Evolutionary conservation across 2,329 filamentous ascomycete genomes (phyloP).

Genomic region (Fusarium penzigii): DNA sequence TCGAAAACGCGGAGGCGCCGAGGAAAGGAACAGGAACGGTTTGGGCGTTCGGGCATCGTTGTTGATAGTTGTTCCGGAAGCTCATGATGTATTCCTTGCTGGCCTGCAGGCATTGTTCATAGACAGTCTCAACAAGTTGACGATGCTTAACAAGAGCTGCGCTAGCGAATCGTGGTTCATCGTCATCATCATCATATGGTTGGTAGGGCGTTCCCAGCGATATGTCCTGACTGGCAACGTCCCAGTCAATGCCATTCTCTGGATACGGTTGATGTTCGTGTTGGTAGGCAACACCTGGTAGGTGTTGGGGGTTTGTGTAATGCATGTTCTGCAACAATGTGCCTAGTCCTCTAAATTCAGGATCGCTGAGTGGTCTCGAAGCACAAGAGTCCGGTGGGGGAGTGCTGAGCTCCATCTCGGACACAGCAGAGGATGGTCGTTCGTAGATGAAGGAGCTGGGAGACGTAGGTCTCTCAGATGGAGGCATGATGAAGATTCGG

Average conservation of each 20-base stretch:
- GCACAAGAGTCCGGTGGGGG: not conserved
- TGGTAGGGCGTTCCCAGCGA: not conserved
- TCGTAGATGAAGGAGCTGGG: constrained; percentile 6
- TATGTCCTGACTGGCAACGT: not conserved
- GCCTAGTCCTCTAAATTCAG: not conserved
- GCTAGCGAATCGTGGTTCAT: not conserved
- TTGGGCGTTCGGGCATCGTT: not conserved
- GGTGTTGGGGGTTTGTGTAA: not conserved
- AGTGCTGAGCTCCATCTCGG: not conserved
- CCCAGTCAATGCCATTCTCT: not conserved
- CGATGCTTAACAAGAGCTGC: not conserved
- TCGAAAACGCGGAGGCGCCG: not conserved
- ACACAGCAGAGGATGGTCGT: not conserved
- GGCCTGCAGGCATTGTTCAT: constrained; percentile 2
- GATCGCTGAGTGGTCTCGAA: not conserved
- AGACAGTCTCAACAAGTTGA: not conserved
- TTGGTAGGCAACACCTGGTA: not conserved
- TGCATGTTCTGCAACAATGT: not conserved
- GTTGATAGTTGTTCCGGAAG: constrained; percentile 2
- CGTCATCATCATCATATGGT: not conserved
- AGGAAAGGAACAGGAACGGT: not conserved
- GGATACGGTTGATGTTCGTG: not conserved
- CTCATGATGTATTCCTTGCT: constrained; percentile 4
- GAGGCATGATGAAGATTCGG: not conserved
- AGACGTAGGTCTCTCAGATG: not conserved